Conservation (phyloP, 768 basidiomycete species). For the Rhodotorula graminis region DNA sequence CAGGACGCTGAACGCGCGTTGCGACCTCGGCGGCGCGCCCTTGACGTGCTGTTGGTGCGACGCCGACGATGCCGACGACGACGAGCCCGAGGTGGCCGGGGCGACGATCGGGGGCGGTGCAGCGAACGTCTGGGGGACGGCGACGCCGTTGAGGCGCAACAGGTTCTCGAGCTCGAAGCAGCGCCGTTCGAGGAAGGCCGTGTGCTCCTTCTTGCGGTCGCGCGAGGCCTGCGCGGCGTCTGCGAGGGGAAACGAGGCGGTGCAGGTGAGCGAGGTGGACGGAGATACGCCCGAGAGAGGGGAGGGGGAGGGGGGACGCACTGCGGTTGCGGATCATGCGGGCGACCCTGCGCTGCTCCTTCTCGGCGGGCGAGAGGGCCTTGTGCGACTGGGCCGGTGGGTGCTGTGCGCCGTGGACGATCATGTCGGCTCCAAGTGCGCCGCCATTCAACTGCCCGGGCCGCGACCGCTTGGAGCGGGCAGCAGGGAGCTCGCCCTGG, state of each 20-base stretch:
- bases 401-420: background rate
- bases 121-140: background rate
- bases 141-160: background rate
- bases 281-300: background rate
- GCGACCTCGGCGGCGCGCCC: background rate
- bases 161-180: conserved; percentile 30
- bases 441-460: too few relatives aligned
- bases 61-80: background rate
- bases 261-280: background rate
- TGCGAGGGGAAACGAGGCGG: background rate
- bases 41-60: background rate
- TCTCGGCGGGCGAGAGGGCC: conserved; percentile 22
- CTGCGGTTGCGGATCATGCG: conserved; percentile 39
- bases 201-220: conserved; percentile 39
- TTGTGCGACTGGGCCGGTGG: background rate
- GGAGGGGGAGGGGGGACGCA: conserved; percentile 1
- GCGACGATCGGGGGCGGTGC: background rate
- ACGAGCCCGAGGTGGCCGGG: background rate
- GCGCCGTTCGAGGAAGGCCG: conserved; percentile 11
- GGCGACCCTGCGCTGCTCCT: conserved; percentile 28
- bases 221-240: conserved; percentile 38
- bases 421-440: background rate
- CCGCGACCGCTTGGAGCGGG: background rate
- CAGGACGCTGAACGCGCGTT: conserved; percentile 1
- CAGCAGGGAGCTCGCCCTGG: too few relatives aligned